phyloP scores from a whole-genome alignment of 176 grass and related monocot genomes.

The Stipa capillata region DNA sequence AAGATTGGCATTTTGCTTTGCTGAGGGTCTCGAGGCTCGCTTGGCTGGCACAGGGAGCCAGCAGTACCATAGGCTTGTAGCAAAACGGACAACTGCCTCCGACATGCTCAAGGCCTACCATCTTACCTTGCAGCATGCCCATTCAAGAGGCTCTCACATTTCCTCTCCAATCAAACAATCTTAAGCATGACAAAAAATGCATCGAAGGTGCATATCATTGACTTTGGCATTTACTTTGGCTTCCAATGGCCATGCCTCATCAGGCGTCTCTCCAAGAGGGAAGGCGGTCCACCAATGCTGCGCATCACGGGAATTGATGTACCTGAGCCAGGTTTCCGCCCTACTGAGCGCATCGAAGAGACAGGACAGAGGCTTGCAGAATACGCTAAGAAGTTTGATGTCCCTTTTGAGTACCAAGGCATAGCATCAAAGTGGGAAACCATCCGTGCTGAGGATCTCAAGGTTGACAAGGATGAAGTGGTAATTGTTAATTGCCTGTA shows the following conservation, averaged over 20 bases:
- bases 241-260: constrained; percentile 96
- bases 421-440: constrained; percentile 94
- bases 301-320: constrained; percentile 94
- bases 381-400: constrained; percentile 64
- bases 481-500: constrained; percentile 92
- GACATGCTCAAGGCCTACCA: constrained; percentile 98
- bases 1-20: constrained; percentile 84
- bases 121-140: constrained; percentile 91
- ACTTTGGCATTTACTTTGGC: constrained; percentile 93
- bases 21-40: constrained; percentile 86
- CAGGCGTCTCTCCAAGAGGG: constrained; percentile 71
- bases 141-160: constrained; percentile 92
- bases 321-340: constrained; percentile 85
- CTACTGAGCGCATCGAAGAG: constrained; percentile 85
- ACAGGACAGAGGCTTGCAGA: constrained; percentile 75
- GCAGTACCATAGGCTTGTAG: constrained; percentile 72
- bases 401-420: constrained; percentile 84
- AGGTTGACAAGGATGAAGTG: constrained; percentile 69
- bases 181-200: constrained; percentile 76
- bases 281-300: constrained; percentile 59
- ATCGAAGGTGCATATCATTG: constrained; percentile 81
- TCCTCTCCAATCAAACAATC: constrained; percentile 93
- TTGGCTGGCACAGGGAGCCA: constrained; percentile 92
- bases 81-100: constrained; percentile 72
- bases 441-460: constrained; percentile 68